These are phyloP conservation scores for Neoboletus brunneissimus DNA, from an alignment of 768 basidiomycete species.

Conservation along the genomic window DNA sequence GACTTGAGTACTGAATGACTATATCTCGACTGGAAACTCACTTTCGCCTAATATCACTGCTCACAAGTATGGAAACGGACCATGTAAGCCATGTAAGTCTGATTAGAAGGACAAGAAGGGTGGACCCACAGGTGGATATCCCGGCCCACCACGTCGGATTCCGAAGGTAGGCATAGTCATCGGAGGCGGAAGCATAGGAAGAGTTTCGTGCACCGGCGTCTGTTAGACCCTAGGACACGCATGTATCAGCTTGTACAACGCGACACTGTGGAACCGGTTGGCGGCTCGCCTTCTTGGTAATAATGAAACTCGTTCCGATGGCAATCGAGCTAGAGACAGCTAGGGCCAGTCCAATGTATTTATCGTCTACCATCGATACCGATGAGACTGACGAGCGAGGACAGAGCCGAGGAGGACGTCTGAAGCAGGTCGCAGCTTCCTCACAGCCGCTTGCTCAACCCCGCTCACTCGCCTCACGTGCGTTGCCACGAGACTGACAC, in stretches of 20 bases:
- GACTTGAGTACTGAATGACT: constrained; percentile 2
- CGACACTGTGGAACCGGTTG: neutral
- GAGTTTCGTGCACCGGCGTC: constrained; percentile 66
- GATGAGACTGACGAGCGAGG: neutral
- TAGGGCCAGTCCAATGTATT: constrained; percentile 90
- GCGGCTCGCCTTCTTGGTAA: constrained; percentile 88
- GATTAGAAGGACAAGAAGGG: neutral
- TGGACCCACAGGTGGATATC: constrained; percentile 78
- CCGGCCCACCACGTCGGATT: constrained; percentile 99
- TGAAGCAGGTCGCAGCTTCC: neutral
- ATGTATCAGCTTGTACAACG: constrained; percentile 11
- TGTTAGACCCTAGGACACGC: constrained; percentile 69
- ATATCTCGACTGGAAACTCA: constrained; percentile 33
- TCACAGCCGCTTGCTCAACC: no score
- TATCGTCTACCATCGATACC: constrained; percentile 75
- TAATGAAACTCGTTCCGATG: constrained; percentile 96
- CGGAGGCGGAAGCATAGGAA: constrained; percentile 60
- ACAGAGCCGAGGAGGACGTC: constrained; percentile 1
- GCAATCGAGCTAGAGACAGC: constrained; percentile 81
- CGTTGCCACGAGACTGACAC: constrained; percentile 14
- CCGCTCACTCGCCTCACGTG: constrained; percentile 18
- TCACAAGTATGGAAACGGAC: neutral
- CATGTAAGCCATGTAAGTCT: constrained; percentile 12
- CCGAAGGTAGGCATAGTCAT: constrained; percentile 79
- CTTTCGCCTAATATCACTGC: constrained; percentile 94